Conservation (phyloP, 129 eudicot species). For the Flaveria ramosissima region DNA sequence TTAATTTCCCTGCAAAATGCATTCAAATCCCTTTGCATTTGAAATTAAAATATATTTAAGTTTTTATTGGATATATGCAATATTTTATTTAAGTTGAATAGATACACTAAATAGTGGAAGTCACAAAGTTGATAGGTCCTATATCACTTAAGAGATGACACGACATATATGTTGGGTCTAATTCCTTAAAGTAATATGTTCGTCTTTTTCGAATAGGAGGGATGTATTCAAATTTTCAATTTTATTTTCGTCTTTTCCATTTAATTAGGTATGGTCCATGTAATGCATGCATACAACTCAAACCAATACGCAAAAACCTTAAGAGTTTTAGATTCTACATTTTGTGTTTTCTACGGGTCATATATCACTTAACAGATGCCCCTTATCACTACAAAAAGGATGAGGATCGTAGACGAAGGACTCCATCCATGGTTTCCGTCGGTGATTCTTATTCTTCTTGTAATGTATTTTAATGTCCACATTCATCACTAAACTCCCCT, state of each 20-base stretch:
- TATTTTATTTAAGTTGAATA: not conserved
- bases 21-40: no score
- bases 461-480: no score
- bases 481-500: no score
- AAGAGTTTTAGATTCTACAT: not conserved
- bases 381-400: no score
- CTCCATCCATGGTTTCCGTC: no score
- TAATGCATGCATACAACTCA: not conserved
- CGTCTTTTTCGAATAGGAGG: slow-evolving; percentile 27
- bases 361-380: no score
- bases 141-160: slow-evolving; percentile 24
- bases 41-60: no score
- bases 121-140: slow-evolving; percentile 27
- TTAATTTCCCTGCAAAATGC: no score
- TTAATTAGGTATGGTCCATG: slow-evolving; percentile 24
- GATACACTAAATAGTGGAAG: not conserved
- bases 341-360: no score
- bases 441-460: no score
- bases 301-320: not conserved
- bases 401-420: no score
- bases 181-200: slow-evolving; percentile 24
- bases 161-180: slow-evolving; percentile 34
- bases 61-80: not conserved
- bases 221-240: slow-evolving; percentile 34
- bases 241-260: slow-evolving; percentile 8